Evolutionary conservation across 73 alveolate species (phyloP).

Genomic region (Stentor coeruleus): DNA sequence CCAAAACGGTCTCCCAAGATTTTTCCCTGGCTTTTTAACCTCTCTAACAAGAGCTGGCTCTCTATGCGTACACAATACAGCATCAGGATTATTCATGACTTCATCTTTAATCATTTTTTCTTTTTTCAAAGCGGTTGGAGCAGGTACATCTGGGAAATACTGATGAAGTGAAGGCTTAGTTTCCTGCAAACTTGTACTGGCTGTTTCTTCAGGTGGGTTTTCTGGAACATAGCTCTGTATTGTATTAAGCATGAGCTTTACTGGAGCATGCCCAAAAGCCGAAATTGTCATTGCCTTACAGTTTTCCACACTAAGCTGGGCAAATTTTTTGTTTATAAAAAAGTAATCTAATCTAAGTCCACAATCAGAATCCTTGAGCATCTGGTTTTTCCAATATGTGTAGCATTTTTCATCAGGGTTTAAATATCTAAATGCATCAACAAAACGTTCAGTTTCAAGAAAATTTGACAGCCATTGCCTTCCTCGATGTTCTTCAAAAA

Average conservation of each 20-base stretch:
- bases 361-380: neutral
- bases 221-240: neutral
- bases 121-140: neutral
- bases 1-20: constrained; percentile 20
- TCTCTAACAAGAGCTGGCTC: constrained; percentile 14
- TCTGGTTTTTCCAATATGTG: neutral
- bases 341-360: constrained; percentile 16
- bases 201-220: neutral
- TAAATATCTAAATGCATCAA: constrained; percentile 6
- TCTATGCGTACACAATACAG: neutral
- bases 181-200: neutral
- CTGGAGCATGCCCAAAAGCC: constrained; percentile 12
- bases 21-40: constrained; percentile 17
- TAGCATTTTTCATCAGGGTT: constrained; percentile 21
- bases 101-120: no score
- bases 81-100: neutral
- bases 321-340: neutral
- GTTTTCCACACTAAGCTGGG: neutral
- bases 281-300: neutral
- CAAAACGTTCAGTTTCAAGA: neutral
- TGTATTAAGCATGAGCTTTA: neutral
- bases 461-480: neutral
- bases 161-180: neutral
- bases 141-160: constrained; percentile 10
- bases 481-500: constrained; percentile 22